Conservation (phyloP, 345 rosid species). For the Citrus reticulata region DNA sequence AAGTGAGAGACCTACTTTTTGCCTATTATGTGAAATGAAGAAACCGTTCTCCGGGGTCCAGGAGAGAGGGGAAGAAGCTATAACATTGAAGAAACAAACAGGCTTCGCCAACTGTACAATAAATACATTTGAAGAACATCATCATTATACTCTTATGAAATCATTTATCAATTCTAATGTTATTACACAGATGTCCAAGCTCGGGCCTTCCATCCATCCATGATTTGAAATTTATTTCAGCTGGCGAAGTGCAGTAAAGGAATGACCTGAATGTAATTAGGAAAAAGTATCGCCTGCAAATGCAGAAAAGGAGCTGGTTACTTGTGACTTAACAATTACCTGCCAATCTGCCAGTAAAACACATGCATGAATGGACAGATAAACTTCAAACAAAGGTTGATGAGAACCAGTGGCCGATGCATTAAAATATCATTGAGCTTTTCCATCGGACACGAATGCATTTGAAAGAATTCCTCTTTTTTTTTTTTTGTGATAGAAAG, state of each 20-base stretch:
- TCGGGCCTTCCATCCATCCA: constrained; percentile 95
- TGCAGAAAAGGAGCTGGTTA: background rate
- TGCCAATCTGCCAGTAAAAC: background rate
- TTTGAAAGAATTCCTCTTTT: background rate
- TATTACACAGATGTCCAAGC: constrained; percentile 84
- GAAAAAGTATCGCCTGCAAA: constrained; percentile 83
- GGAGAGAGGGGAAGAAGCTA: background rate
- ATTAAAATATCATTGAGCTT: background rate
- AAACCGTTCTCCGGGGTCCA: too few species aligned
- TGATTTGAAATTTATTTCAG: constrained; percentile 48
- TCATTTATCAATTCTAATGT: constrained; percentile 74
- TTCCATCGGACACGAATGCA: background rate
- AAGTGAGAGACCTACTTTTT: too few species aligned
- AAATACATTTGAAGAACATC: constrained; percentile 16
- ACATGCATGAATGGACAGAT: background rate
- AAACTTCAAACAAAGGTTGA: background rate
- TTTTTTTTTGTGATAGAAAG: background rate
- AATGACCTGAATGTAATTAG: constrained; percentile 87
- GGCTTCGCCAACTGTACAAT: constrained; percentile 31
- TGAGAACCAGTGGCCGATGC: background rate
- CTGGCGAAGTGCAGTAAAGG: constrained; percentile 61
- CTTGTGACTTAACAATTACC: background rate
- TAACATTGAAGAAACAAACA: constrained; percentile 12
- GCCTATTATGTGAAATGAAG: too few species aligned
- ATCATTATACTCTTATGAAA: background rate